phyloP scores from a whole-genome alignment of 805 yeast species.

The Metschnikowia reukaufii region DNA sequence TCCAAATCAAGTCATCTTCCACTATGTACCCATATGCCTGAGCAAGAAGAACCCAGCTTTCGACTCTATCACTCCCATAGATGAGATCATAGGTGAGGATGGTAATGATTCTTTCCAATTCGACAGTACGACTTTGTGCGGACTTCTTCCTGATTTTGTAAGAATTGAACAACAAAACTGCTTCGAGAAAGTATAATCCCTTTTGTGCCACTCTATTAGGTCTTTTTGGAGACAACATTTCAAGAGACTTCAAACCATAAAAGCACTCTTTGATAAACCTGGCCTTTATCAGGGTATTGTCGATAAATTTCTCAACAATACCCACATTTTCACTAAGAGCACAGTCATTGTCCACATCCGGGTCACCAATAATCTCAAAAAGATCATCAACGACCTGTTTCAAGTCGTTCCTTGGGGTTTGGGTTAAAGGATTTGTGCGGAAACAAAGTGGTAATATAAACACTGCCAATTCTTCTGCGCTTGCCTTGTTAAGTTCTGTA shows the following conservation, averaged over 20 bases:
- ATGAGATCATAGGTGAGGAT: slow-evolving; percentile 66
- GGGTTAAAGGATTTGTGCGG: slow-evolving; percentile 57
- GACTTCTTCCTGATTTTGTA: slow-evolving; percentile 71
- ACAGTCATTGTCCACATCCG: slow-evolving; percentile 45
- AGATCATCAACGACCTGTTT: slow-evolving; percentile 71
- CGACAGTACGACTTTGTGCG: slow-evolving; percentile 80
- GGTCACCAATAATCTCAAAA: slow-evolving; percentile 70
- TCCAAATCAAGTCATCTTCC: slow-evolving; percentile 92
- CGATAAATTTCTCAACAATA: slow-evolving; percentile 47
- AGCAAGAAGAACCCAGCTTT: slow-evolving; percentile 84
- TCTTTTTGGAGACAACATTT: slow-evolving; percentile 28
- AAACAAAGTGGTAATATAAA: slow-evolving; percentile 57
- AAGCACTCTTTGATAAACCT: slow-evolving; percentile 49
- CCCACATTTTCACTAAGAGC: slow-evolving; percentile 47
- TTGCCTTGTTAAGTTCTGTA: slow-evolving; percentile 27
- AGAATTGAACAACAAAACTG: slow-evolving; percentile 62
- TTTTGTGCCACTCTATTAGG: slow-evolving; percentile 32
- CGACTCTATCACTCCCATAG: slow-evolving; percentile 66
- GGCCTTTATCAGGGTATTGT: slow-evolving; percentile 43
- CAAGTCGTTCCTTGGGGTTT: slow-evolving; percentile 65
- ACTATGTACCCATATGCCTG: slow-evolving; percentile 75
- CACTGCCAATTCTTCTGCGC: slow-evolving; percentile 40
- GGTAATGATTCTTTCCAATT: slow-evolving; percentile 69
- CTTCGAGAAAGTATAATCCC: slow-evolving; percentile 73
- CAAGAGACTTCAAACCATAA: slow-evolving; percentile 44